Evolutionary conservation across 306 rosid genomes (phyloP), one percentile per base, ranked within the genome.

Genomic region (Carpinus fangiana): DNA sequence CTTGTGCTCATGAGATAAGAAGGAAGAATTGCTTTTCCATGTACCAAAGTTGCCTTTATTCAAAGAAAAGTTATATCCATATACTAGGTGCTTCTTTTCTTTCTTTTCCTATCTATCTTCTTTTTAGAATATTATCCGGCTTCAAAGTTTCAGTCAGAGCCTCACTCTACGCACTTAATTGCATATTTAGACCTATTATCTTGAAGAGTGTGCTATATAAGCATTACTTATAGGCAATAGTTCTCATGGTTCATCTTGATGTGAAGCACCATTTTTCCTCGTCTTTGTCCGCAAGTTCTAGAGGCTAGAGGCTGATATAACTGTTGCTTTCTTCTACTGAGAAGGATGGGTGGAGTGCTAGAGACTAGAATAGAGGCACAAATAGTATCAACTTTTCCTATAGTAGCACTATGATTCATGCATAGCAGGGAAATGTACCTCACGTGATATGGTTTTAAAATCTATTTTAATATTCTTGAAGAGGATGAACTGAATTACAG

Each of bases 1-100:
- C 68, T 13, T 62, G n/a, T 62, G n/a, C 69, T 31, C 12, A 28
- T 14, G 69, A 62, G 69, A 62, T 62, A 34, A 31, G 69, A 62
- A 31, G 6, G 67, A 60, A 60, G 20, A 13, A 62, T 62, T 62
- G 20, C 69, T 34, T 34, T 26, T 62, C 20, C 12, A 14, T 31
- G 14, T 62, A 62, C n/a, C 69, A 28, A 31, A 3, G 18, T 31
- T 62, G 1, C 45, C 69, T 62, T 28, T 28, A 10, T 28, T 13
- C 18, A 12, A 14, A 31, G 43, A 62, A 31, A 31, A 13, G 8
- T 62, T 62, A 62, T 62, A 16, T 62, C 69, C 69, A 31, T 1
- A 14, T 31, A 16, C 69, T 57, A 8, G 31, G 26, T 23, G 26
- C 69, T 34, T 16, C n/a, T 62, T 31, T 60, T 14, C 21, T 62